These are phyloP conservation scores for Tricholoma bakamatsutake DNA, from an alignment of 768 basidiomycete genomes.

Conservation along the genomic window DNA sequence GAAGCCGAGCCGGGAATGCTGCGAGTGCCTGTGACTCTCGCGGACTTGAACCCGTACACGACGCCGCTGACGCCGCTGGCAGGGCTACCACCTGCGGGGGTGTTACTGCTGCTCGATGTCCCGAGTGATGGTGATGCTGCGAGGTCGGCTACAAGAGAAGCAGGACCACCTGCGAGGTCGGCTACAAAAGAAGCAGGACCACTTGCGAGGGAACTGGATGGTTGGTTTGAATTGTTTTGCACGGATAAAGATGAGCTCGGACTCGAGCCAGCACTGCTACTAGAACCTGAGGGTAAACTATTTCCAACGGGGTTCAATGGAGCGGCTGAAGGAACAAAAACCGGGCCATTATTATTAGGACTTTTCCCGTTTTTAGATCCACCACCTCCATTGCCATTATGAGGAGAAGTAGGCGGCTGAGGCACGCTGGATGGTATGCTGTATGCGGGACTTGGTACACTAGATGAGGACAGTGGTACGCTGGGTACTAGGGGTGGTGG, in stretches of 20 bases:
- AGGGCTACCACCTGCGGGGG: background rate
- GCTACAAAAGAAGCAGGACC: background rate
- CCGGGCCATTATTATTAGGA: slow-evolving; percentile 1
- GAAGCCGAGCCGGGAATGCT: slow-evolving; percentile 2
- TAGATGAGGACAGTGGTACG: background rate
- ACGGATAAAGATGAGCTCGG: background rate
- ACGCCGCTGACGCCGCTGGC: background rate
- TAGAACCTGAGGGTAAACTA: slow-evolving; percentile 1
- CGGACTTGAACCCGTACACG: background rate
- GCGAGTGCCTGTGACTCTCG: background rate
- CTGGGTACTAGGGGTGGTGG: slow-evolving; percentile 1
- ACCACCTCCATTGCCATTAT: slow-evolving; percentile 6
- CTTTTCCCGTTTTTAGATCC: slow-evolving; percentile 6
- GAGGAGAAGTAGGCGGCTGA: slow-evolving; percentile 1
- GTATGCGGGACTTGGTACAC: background rate
- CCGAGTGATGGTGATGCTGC: background rate
- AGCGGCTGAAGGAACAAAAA: background rate
- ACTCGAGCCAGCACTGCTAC: slow-evolving; percentile 1
- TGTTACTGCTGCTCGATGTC: background rate
- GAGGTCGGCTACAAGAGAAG: background rate
- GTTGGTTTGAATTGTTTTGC: background rate
- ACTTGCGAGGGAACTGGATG: background rate
- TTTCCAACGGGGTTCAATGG: slow-evolving; percentile 1
- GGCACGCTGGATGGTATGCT: background rate
- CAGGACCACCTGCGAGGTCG: background rate